Conservation (phyloP, 106 monocot species). For the Dendrobium officinale region DNA sequence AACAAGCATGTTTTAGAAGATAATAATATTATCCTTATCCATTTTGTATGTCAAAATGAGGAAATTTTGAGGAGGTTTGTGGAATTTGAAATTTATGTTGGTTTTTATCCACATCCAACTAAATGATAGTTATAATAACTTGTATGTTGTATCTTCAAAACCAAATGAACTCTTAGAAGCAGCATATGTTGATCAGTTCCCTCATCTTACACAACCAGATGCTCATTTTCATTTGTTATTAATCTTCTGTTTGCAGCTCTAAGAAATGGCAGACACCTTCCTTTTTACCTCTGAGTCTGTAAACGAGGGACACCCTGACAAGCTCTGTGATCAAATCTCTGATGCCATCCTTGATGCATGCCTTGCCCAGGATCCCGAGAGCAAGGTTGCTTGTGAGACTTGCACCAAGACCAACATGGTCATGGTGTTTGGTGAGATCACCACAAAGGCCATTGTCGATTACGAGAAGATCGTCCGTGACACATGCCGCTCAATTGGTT, state of each 20-base stretch:
- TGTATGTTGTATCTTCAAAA: too few species aligned
- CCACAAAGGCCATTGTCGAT: conserved; percentile 10
- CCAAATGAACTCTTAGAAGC: too few species aligned
- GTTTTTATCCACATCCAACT: too few species aligned
- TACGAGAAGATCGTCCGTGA: conserved; percentile 17
- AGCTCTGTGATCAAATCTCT: conserved; percentile 18
- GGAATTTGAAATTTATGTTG: too few species aligned
- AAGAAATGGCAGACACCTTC: conserved; percentile 12
- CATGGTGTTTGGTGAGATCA: conserved; percentile 19
- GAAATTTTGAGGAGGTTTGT: too few species aligned
- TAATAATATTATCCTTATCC: too few species aligned
- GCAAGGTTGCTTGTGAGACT: conserved; percentile 15
- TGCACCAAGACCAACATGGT: conserved; percentile 22
- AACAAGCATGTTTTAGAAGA: too few species aligned
- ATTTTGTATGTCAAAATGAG: too few species aligned
- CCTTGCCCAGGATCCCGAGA: conserved; percentile 17
- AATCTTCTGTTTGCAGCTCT: not conserved
- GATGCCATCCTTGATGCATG: conserved; percentile 15
- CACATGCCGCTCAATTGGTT: conserved; percentile 16
- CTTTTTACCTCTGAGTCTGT: conserved; percentile 16
- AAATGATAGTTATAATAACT: too few species aligned
- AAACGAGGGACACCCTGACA: conserved; percentile 18
- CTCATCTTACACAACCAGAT: not conserved
- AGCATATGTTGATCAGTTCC: too few species aligned
- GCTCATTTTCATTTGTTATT: not conserved